Conservation (phyloP, 306 rosid genomes). For the Castanea mollissima region DNA sequence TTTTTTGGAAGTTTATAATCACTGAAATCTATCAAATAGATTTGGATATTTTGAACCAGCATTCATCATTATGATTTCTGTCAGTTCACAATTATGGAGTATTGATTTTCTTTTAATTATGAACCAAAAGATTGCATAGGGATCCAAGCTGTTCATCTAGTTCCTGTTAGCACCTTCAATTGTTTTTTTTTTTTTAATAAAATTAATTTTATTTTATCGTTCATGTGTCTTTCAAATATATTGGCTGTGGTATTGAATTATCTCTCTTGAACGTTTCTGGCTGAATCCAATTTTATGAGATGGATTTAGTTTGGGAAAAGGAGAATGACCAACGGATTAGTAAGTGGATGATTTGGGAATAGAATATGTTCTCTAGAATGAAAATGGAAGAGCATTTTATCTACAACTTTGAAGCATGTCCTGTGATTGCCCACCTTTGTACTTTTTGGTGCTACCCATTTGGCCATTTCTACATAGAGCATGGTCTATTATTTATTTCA, state of each 20-base stretch:
- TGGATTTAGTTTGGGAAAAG: too few species aligned
- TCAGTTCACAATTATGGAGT: not conserved
- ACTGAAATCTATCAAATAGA: not conserved
- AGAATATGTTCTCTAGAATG: too few species aligned
- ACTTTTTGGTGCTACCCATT: not conserved
- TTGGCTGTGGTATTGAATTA: too few species aligned
- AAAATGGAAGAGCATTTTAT: too few species aligned
- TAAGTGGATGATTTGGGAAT: too few species aligned
- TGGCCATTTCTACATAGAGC: not conserved
- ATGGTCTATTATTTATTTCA: not conserved
- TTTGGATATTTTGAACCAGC: not conserved
- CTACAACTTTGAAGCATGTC: too few species aligned
- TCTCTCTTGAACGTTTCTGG: too few species aligned
- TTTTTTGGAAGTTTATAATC: not conserved
- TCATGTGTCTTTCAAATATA: not conserved
- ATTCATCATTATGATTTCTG: not conserved
- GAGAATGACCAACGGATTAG: too few species aligned
- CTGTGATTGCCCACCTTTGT: not conserved
- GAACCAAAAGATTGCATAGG: not conserved
- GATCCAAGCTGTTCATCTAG: not conserved
- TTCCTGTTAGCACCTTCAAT: not conserved
- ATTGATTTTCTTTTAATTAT: too few species aligned
- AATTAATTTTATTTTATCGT: not conserved
- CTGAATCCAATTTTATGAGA: too few species aligned
- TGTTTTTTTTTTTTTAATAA: too few species aligned